phyloP scores from a whole-genome alignment of 192 early-diverging fungal genomes.

The Dimargaris cristalligena region DNA sequence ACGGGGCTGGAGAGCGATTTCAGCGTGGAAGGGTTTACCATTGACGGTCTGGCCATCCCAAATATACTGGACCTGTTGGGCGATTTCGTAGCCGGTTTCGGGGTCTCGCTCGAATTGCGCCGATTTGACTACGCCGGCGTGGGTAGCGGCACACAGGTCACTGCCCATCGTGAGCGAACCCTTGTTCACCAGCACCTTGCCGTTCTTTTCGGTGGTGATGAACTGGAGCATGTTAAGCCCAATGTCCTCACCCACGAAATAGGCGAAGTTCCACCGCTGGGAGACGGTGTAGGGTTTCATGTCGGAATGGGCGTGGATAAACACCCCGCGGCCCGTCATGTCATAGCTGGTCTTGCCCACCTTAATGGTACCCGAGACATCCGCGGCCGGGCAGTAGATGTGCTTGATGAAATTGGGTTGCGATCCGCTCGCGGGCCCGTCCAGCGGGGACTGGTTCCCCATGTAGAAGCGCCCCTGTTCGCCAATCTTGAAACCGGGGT shows the following conservation, averaged over 20 bases:
- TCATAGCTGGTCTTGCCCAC: slow-evolving; percentile 45
- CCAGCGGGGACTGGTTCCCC: slow-evolving; percentile 17
- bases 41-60: slow-evolving; percentile 67
- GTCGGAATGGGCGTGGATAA: slow-evolving; percentile 68
- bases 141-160: slow-evolving; percentile 53
- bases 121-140: slow-evolving; percentile 49
- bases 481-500: slow-evolving; percentile 65
- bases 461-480: slow-evolving; percentile 58
- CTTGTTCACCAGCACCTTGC: slow-evolving; percentile 50
- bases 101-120: slow-evolving; percentile 39
- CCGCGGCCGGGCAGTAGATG: slow-evolving; percentile 69
- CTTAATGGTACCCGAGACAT: slow-evolving; percentile 51
- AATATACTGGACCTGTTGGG: slow-evolving; percentile 48
- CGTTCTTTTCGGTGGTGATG: slow-evolving; percentile 52
- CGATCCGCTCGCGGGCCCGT: slow-evolving; percentile 22
- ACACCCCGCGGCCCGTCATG: slow-evolving; percentile 51
- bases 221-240: slow-evolving; percentile 53
- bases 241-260: slow-evolving; percentile 51
- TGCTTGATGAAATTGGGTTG: slow-evolving; percentile 46
- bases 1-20: slow-evolving; percentile 40
- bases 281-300: slow-evolving; percentile 73
- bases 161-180: slow-evolving; percentile 50
- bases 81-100: slow-evolving; percentile 75
- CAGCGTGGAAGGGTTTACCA: slow-evolving; percentile 40
- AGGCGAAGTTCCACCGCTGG: slow-evolving; percentile 69